Conservation (phyloP, 345 rosid genomes). For the Dovyalis caffra region DNA sequence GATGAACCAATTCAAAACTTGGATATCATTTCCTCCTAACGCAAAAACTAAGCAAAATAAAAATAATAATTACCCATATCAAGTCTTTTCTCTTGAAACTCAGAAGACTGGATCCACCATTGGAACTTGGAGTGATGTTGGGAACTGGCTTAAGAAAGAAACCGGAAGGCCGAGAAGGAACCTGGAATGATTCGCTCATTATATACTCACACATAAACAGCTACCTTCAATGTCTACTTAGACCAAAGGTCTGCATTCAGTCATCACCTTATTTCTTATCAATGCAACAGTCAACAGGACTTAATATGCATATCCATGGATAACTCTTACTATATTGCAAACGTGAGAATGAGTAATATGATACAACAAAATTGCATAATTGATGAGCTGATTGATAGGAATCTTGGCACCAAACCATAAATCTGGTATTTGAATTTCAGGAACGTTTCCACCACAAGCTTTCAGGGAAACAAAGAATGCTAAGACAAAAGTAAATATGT, state of each 20-base stretch:
- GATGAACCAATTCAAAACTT: conserved; percentile 7
- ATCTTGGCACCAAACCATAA: background rate
- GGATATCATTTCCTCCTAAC: background rate
- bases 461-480: background rate
- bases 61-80: conserved; percentile 62
- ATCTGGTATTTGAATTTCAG: background rate
- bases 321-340: too few relatives aligned
- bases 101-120: conserved; percentile 62
- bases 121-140: conserved; percentile 52
- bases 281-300: too few relatives aligned
- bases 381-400: background rate
- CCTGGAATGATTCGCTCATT: conserved; percentile 46
- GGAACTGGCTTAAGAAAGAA: conserved; percentile 89
- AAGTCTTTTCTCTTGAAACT: conserved; percentile 78
- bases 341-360: background rate
- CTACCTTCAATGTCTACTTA: too few relatives aligned
- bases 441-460: background rate
- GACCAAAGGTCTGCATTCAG: too few relatives aligned
- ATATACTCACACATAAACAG: background rate
- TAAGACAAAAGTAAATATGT: background rate
- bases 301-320: too few relatives aligned
- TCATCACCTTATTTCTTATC: too few relatives aligned
- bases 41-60: conserved; percentile 8
- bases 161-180: conserved; percentile 75
- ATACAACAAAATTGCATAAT: background rate